Conservation (phyloP, 1,139 yeast species). For the Pichia sp. region DNA sequence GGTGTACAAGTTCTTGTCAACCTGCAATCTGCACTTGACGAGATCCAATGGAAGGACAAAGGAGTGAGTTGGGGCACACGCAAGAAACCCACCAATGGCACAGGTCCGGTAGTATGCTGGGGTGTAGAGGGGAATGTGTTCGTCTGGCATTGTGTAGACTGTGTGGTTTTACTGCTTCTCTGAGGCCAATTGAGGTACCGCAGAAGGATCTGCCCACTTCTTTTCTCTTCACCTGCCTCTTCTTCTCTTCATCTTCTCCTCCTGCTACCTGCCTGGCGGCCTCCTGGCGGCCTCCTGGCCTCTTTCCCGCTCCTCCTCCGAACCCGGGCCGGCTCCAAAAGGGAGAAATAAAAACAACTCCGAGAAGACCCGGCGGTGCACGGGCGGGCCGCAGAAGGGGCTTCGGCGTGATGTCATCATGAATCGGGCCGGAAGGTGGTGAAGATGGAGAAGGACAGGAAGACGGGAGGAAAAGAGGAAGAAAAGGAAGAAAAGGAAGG, state of each 20-base stretch:
- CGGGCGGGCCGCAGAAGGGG: background rate
- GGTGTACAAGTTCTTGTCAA: conserved; percentile 62
- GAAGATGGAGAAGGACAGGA: background rate
- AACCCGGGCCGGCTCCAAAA: background rate
- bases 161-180: background rate
- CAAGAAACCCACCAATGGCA: conserved; percentile 81
- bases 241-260: background rate
- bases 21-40: conserved; percentile 91
- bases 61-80: conserved; percentile 96
- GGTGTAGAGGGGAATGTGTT: conserved; percentile 43
- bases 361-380: background rate
- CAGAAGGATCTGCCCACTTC: no score
- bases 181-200: no score
- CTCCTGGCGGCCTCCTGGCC: no score
- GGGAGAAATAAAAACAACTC: background rate
- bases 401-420: background rate
- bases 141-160: background rate
- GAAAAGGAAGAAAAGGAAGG: no score
- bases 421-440: background rate
- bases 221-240: background rate
- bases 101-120: conserved; percentile 77
- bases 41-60: conserved; percentile 88
- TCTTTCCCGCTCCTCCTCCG: background rate
- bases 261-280: background rate
- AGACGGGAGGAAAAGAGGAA: background rate